Base-by-base conservation (phyloP, 148 eudicot genomes). In the Persicaria tinctoria region DNA sequence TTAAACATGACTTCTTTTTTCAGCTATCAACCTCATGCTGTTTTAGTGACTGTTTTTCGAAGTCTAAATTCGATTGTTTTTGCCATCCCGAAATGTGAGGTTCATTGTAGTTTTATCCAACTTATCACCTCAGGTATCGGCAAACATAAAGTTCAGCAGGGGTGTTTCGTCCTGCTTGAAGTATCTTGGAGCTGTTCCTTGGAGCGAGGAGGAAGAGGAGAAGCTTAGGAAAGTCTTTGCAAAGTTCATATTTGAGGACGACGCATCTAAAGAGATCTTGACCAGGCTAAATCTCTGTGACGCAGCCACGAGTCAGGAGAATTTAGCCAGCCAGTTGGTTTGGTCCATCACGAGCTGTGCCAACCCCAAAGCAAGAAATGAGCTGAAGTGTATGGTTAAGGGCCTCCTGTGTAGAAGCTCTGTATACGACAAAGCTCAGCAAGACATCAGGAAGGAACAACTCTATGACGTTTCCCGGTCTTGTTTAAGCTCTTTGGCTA, bases 191-290 rank as follows among this genome's bases (percentile, higher is more conserved):
- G 97, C 97, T 51, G 94, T 92, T 59, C 97, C 99, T 55, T 95
- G 99, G 99, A 88, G 85, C 12, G 99, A 92, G 73, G 97, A 92
- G 80, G 99, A 95, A 81, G 99, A 95, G 84, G 97, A 90, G 82
- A 92, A 92, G 82, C 83, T 92, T 4, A 87, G 85, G 76, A 84
- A 55, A 69, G 77, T 95, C 46, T 92, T 89, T 75, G 82, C 77
- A 73, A 89, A 83, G 84, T 81, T 81, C 62, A 86, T 87, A 59
- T 85, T 95, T 66, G 91, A 95, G 44, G 87, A 85, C 59, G 79
- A 78, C 23, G 79, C 76, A 18, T 71, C 79, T 77, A 72, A 73
- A 74, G 97, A 90, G 78, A 80, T 92, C 78, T 73, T 87, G 81
- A 85, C 88, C 8, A 84, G 99, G 75, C 90, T 95, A 64, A 79